Evolutionary conservation across 352 stramenopile genomes (phyloP).

Genomic region (Phytophthora lateralis): DNA sequence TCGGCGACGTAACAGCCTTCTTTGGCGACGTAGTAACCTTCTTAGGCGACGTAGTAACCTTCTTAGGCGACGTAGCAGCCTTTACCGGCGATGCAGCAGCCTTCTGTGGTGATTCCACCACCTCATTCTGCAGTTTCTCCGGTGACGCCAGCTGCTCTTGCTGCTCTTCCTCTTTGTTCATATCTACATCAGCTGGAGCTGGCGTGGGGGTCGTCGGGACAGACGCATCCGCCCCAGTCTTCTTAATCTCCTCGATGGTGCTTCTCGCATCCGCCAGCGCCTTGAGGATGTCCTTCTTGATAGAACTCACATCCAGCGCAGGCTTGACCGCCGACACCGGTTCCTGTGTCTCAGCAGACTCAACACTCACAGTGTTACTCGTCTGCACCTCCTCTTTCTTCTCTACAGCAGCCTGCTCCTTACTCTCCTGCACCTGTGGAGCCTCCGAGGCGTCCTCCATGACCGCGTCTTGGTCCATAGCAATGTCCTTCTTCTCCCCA

Average conservation of each 20-base stretch:
- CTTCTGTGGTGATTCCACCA: constrained; percentile 12
- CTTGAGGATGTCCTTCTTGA: constrained; percentile 85
- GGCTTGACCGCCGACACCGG: constrained; percentile 7
- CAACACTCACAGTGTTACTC: constrained; percentile 10
- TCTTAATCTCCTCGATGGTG: constrained; percentile 78
- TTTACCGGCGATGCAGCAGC: background rate
- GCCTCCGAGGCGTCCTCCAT: constrained; percentile 9
- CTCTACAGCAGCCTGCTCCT: constrained; percentile 12
- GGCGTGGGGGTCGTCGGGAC: constrained; percentile 7
- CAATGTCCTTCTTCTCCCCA: constrained; percentile 2
- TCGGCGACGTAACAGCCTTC: background rate
- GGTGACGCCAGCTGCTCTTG: background rate
- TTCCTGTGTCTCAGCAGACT: constrained; percentile 19
- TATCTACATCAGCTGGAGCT: constrained; percentile 1
- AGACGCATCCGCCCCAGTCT: constrained; percentile 16
- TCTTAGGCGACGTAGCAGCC: constrained; percentile 4
- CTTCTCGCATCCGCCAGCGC: constrained; percentile 74
- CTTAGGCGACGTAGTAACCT: constrained; percentile 8
- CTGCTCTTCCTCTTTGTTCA: background rate
- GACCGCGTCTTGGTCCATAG: background rate
- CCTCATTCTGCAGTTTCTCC: constrained; percentile 11
- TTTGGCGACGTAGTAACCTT: constrained; percentile 7
- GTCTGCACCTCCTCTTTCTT: constrained; percentile 6
- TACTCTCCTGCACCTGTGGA: constrained; percentile 10
- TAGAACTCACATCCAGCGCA: constrained; percentile 66